These are phyloP conservation scores for Dendrothele bispora DNA, from an alignment of 768 basidiomycete genomes.

Conservation along the genomic window DNA sequence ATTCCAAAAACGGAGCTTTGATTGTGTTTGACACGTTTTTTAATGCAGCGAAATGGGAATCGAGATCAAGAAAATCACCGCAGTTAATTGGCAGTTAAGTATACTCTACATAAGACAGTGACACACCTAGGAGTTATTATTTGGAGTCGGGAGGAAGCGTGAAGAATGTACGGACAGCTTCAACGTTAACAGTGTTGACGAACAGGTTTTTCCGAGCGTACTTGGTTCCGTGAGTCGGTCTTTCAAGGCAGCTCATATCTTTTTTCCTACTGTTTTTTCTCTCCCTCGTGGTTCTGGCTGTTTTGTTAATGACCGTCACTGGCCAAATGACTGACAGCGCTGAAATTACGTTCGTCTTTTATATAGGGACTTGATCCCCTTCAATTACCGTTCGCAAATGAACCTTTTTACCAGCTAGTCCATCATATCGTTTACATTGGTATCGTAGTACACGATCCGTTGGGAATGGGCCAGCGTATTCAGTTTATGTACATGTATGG, in stretches of 20 bases:
- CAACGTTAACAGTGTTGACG: constrained; percentile 20
- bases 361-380: constrained; percentile 39
- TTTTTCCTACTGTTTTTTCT: constrained; percentile 11
- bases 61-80: no score
- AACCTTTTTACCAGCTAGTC: constrained; percentile 55
- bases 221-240: constrained; percentile 34
- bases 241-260: constrained; percentile 7
- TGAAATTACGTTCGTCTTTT: neutral
- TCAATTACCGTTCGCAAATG: constrained; percentile 46
- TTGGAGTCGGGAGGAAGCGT: constrained; percentile 22
- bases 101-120: no score
- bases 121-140: no score
- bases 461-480: constrained; percentile 41
- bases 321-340: no score
- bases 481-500: constrained; percentile 45
- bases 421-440: constrained; percentile 46
- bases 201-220: constrained; percentile 47
- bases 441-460: constrained; percentile 36
- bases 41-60: no score
- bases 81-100: no score
- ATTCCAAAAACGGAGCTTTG: no score
- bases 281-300: neutral
- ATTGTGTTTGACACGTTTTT: no score
- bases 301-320: neutral
- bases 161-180: constrained; percentile 20